A percentile compares a stretch with the other conserved stretches of the same genome.
phyloP scores from a whole-genome alignment of 345 rosid species.

The Populus simonii region DNA sequence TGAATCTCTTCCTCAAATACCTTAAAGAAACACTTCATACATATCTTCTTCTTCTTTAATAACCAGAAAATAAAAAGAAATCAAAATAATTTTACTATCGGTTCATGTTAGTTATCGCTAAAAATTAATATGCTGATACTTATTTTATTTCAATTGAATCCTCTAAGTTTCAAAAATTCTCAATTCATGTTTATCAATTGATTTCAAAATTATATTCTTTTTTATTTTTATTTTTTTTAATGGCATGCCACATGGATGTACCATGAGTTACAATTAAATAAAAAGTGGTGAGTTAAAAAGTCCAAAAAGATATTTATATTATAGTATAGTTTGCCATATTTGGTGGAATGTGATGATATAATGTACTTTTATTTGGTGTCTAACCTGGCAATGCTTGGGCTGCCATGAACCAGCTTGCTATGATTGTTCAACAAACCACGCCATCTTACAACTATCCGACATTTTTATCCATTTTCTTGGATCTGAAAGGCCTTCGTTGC shows the following conservation, averaged over 20 bases:
- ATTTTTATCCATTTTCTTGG: neutral
- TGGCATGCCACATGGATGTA: no score
- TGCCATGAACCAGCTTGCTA: no score
- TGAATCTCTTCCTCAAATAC: conserved; percentile 89
- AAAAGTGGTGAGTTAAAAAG: no score
- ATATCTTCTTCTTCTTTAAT: conserved; percentile 47
- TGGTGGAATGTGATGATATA: neutral
- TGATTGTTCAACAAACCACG: neutral
- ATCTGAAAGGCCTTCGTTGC: neutral
- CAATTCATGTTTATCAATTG: no score
- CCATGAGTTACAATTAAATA: no score
- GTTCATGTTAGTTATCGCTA: neutral
- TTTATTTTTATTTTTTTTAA: no score
- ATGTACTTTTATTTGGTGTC: neutral
- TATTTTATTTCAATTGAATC: no score
- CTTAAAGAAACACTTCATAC: conserved; percentile 78
- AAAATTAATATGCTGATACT: no score
- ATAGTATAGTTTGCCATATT: no score
- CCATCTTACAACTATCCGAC: neutral
- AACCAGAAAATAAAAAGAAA: neutral
- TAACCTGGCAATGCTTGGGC: neutral
- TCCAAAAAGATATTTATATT: no score
- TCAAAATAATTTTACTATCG: neutral
- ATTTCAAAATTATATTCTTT: no score
- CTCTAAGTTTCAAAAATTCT: no score